Evolutionary conservation across 768 basidiomycete species (phyloP), one percentile per base, ranked within the genome.

Genomic region (Russula sp.): DNA sequence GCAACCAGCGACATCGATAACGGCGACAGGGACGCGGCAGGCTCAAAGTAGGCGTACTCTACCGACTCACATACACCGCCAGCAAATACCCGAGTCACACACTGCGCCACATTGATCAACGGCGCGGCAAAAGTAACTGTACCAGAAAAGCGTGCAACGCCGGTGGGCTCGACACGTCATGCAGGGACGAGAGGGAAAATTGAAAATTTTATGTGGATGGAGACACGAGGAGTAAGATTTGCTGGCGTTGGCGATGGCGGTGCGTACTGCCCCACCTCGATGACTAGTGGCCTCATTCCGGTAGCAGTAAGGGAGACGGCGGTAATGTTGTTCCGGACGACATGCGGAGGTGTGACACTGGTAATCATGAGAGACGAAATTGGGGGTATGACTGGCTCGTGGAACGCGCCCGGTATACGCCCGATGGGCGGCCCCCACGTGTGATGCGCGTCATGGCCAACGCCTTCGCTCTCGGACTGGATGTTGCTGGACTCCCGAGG

Each of bases 221-320:
- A 74, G 44, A 85, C 76, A 46, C 82, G 71, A 34, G 67, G 59
- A 30, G 61, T 70, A 78, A 44, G 78, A 77, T 28, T 73, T 69
- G 36, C 71, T 73, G 52, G 72, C 70, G 55, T 77, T 38, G 44
- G 55, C 65, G 24, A 79, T 74, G 52, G 80, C 77, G 52, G 76
- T 67, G 52, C 55, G 49, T 56, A 86, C 74, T 79, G 76, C 72
- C 86, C 86, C 61, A 88, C 76, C 65, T 85, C 82, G 72, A 89
- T 77, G 34, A 78, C 75, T 60, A 85, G 79, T n/a, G 84, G 79
- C n/a, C 79, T 75, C 84, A 89, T 87, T 63, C 88, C 87, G 68
- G 88, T 85, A 26, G 88, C 84, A 71, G 80, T 80, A 20, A 90
- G 77, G 46, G 78, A 80, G 61, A 89, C 72, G 52, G 75, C 76